These are phyloP conservation scores for Fusarium subglutinans DNA, from an alignment of 2,329 filamentous ascomycete genomes.

Conservation along the genomic window DNA sequence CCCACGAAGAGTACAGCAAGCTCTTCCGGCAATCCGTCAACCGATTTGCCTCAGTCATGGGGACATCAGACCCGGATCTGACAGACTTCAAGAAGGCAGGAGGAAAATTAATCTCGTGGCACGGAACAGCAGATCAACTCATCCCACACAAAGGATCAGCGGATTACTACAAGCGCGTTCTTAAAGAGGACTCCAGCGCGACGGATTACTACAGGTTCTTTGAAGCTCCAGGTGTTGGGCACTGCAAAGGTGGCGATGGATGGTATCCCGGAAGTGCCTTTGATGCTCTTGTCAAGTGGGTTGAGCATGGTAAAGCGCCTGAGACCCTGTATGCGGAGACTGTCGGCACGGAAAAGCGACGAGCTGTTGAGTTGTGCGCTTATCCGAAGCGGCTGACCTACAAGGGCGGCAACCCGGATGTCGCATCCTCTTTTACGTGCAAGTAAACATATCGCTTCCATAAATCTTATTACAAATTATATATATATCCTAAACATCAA, in stretches of 20 bases:
- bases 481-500: neutral
- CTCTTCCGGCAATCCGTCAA: conserved; percentile 21
- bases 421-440: conserved; percentile 15
- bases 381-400: conserved; percentile 19
- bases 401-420: neutral
- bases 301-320: conserved; percentile 14
- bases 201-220: conserved; percentile 28
- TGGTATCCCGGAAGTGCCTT: conserved; percentile 15
- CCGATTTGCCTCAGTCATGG: conserved; percentile 25
- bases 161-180: conserved; percentile 21
- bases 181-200: neutral
- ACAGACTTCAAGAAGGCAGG: conserved; percentile 19
- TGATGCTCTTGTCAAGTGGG: conserved; percentile 22
- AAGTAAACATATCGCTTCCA: neutral
- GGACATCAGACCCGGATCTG: conserved; percentile 23
- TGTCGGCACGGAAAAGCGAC: neutral
- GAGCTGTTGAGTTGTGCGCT: conserved; percentile 3
- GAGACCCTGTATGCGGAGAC: conserved; percentile 20
- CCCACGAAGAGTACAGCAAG: neutral
- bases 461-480: neutral
- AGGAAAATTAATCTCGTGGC: conserved; percentile 31
- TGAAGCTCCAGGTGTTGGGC: conserved; percentile 19
- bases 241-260: conserved; percentile 10
- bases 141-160: conserved; percentile 19
- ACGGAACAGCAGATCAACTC: conserved; percentile 28